Evolutionary conservation across 805 yeast species (phyloP), one percentile per base, ranked within the genome.

Genomic region (Lachancea quebecensis): DNA sequence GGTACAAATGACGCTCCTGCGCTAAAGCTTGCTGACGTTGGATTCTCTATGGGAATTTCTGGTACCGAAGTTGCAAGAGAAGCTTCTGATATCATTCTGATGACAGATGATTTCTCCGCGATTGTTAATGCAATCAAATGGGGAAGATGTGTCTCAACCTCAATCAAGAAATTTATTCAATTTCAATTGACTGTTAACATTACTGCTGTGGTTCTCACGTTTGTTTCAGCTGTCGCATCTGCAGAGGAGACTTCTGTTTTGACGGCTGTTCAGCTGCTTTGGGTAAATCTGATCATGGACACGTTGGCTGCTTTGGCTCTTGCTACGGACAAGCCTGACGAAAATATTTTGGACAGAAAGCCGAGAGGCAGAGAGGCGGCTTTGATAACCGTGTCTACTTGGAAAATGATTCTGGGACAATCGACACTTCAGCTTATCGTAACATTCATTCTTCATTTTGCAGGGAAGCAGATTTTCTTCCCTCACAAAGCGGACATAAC

Each of bases 1-100:
- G 99, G 99, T 67, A 91, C 98, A 8, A 93, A 93, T 64, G 99
- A 93, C 73, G 99, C 98, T 0, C 97, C 97, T 12, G 98, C 99
- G 2, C 75, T 93, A 59, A 88, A 91, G 60, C 73, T 90, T 48
- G 99, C 99, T 0, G 98, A 93, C 68, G 95, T 93, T 47, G 99
- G 99, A 1, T 91, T 93, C 61, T 86, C 98, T 2, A 93, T 93
- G 99, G 99, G 99, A 53, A 87, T 90, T 49, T 77, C 95, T 8
- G 99, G 99, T 53, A 93, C 99, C 2, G 99, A 93, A 67, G 98
- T 93, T 50, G 99, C 99, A 9, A 79, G 96, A 65, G 99, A 93
- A 63, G 99, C 99, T 7, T 86, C 91, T 9, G 95, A 87, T 67
- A 87, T 87, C 55, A 86, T 87, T 54, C 74, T 87, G 51, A 87